Conservation (phyloP, 1,284 basidiomycete species). For the Ganoderma boninense region DNA sequence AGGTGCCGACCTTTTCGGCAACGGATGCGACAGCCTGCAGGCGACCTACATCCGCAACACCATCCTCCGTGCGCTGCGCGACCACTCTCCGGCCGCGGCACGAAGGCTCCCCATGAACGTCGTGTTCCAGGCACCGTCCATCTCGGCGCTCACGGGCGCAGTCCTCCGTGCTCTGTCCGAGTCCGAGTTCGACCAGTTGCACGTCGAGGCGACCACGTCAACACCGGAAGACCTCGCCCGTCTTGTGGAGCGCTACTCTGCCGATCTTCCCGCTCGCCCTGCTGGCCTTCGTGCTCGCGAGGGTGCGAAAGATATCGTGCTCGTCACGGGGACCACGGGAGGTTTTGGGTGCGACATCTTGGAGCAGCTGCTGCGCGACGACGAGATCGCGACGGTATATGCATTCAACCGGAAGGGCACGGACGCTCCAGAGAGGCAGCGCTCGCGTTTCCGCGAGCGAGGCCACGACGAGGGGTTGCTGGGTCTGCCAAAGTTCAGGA, state of each 20-base stretch:
- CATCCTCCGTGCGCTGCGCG: constrained; percentile 36
- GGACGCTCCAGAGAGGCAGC: constrained; percentile 36
- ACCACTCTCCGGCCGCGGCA: constrained; percentile 16
- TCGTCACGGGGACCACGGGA: constrained; percentile 39
- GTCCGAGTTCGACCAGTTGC: constrained; percentile 25
- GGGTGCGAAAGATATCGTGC: constrained; percentile 27
- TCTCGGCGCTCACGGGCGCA: constrained; percentile 39
- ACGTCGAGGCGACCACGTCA: constrained; percentile 14
- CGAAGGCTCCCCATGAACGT: constrained; percentile 39
- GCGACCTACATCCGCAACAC: constrained; percentile 47
- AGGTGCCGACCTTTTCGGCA: constrained; percentile 47
- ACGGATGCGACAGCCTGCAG: constrained; percentile 49
- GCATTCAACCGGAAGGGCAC: constrained; percentile 28
- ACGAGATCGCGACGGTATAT: constrained; percentile 26
- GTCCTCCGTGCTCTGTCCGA: constrained; percentile 25
- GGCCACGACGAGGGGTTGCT: constrained; percentile 41
- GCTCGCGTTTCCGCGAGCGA: constrained; percentile 38
- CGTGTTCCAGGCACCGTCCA: constrained; percentile 47
- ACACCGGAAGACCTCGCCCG: constrained; percentile 20
- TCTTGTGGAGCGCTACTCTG: constrained; percentile 20
- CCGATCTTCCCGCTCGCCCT: constrained; percentile 13
- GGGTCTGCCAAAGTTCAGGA: constrained; percentile 38
- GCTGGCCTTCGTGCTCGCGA: not conserved
- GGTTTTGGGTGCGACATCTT: constrained; percentile 34
- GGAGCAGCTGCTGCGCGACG: constrained; percentile 22